Evolutionary conservation across 2,329 filamentous ascomycete species (phyloP).

Genomic region (Epichloe hybrida): DNA sequence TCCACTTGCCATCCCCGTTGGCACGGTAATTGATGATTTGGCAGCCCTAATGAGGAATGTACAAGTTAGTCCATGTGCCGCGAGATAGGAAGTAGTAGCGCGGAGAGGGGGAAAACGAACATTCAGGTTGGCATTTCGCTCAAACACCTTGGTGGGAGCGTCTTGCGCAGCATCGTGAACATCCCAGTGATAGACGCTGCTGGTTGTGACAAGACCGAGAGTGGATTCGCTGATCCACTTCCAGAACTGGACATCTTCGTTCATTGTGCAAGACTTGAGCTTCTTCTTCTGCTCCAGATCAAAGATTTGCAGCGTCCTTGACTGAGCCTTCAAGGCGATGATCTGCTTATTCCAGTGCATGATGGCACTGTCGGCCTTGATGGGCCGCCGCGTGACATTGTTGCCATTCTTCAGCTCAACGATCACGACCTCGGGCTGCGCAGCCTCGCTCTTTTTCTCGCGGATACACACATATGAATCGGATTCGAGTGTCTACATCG

Average conservation of each 20-base stretch:
- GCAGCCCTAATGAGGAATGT: conserved; percentile 49
- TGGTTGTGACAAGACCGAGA: conserved; percentile 82
- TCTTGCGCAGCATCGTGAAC: conserved; percentile 75
- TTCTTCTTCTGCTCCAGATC: conserved; percentile 87
- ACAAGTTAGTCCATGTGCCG: background rate
- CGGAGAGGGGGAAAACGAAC: conserved; percentile 36
- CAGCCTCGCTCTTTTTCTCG: conserved; percentile 76
- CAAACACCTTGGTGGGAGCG: conserved; percentile 79
- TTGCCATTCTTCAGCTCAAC: conserved; percentile 96
- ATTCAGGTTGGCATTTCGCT: conserved; percentile 78
- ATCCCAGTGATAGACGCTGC: conserved; percentile 93
- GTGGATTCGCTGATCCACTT: conserved; percentile 92
- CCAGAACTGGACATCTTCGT: conserved; percentile 97
- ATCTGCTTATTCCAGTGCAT: conserved; percentile 98
- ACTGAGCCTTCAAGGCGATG: conserved; percentile 91
- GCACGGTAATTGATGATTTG: conserved; percentile 99
- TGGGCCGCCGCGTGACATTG: conserved; percentile 85
- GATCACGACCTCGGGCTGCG: conserved; percentile 89
- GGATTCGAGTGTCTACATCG: conserved; percentile 79
- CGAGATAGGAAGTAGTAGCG: background rate
- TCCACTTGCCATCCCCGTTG: conserved; percentile 93
- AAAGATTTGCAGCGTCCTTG: conserved; percentile 92
- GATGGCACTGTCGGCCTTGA: conserved; percentile 98
- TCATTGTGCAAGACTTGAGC: conserved; percentile 93
- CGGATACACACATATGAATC: conserved; percentile 93